Base-by-base conservation (phyloP, 2,329 filamentous ascomycete species). In the Hypoxylon sp. region DNA sequence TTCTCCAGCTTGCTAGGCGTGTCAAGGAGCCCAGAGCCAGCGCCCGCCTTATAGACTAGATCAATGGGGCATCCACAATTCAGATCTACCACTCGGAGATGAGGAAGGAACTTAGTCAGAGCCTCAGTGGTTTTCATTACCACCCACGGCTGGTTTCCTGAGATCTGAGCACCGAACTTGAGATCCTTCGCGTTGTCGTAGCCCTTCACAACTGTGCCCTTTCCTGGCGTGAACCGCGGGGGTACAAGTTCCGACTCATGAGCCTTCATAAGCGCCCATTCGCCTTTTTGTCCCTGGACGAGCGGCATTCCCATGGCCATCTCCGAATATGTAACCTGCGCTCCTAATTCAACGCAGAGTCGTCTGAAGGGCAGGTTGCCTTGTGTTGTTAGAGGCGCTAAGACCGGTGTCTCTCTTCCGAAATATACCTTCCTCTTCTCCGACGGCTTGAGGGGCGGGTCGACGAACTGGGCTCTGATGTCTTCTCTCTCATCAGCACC, bases 61-160 rank as follows among this genome's bases (percentile, higher is more conserved):
- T 99, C 96, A 75, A 99, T 97, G 3, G 96, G 96, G 75, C 96
- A 99, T 45, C 96, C 96, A 73, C 95, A 98, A 82, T 99, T 99
- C 71, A 99, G 83, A 75, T 99, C 96, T 69, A 99, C 92, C 38
- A 97, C 88, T 33, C 96, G 92, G 18, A 99, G 85, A 72, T 93
- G 88, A 2, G 96, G 94, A 61, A 94, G 89, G 68, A 91, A 88
- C 28, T 85, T 85, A 4, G 90, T 90, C 48, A 99, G 81, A 2
- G 91, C 86, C 77, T 98, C 93, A 0, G 95, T 92, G 0, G 93
- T 90, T 81, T 97, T 97, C 76, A 95, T 85, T 2, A 92, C 95
- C 58, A 93, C 84, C 91, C 93, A 97, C 12, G 94, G 93, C 77
- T 96, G 96, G 79, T 93, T 96, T 32, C 92, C 93, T 1, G 94